These are phyloP conservation scores for Cairneyella variabilis DNA, from an alignment of 495 filamentous ascomycete genomes.

Conservation along the genomic window DNA sequence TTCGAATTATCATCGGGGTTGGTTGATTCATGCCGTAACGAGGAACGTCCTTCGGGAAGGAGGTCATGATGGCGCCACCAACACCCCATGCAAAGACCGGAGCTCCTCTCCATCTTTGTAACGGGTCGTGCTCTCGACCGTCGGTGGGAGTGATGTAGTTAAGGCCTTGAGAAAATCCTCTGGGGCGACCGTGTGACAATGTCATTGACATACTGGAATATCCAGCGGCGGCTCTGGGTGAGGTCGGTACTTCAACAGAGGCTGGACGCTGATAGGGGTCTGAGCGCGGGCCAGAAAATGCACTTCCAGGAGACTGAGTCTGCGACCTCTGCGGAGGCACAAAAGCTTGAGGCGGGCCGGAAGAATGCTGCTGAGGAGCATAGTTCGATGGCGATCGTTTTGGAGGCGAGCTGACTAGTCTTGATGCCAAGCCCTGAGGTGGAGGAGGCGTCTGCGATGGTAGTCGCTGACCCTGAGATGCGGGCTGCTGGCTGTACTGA, in stretches of 20 bases:
- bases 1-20: slow-evolving; percentile 74
- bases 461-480: slow-evolving; percentile 22
- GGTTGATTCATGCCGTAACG: slow-evolving; percentile 72
- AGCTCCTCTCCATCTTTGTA: slow-evolving; percentile 84
- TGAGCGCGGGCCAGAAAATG: slow-evolving; percentile 24
- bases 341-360: slow-evolving; percentile 36
- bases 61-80: slow-evolving; percentile 76
- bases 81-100: slow-evolving; percentile 87
- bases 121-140: slow-evolving; percentile 71
- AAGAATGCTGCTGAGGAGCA: slow-evolving; percentile 32
- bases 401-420: slow-evolving; percentile 45
- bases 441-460: slow-evolving; percentile 41
- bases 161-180: slow-evolving; percentile 41
- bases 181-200: slow-evolving; percentile 8
- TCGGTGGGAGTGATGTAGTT: slow-evolving; percentile 66
- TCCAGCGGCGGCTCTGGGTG: slow-evolving; percentile 12
- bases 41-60: slow-evolving; percentile 85
- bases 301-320: slow-evolving; percentile 74
- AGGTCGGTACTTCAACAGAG: slow-evolving; percentile 27
- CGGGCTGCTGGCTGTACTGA: slow-evolving; percentile 10
- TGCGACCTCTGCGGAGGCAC: slow-evolving; percentile 61
- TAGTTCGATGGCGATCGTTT: slow-evolving; percentile 47
- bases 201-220: slow-evolving; percentile 24
- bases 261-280: slow-evolving; percentile 34
- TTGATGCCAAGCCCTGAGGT: slow-evolving; percentile 27